phyloP scores from a whole-genome alignment of 495 filamentous ascomycete genomes.

The Lasiosphaeriaceae sp. region DNA sequence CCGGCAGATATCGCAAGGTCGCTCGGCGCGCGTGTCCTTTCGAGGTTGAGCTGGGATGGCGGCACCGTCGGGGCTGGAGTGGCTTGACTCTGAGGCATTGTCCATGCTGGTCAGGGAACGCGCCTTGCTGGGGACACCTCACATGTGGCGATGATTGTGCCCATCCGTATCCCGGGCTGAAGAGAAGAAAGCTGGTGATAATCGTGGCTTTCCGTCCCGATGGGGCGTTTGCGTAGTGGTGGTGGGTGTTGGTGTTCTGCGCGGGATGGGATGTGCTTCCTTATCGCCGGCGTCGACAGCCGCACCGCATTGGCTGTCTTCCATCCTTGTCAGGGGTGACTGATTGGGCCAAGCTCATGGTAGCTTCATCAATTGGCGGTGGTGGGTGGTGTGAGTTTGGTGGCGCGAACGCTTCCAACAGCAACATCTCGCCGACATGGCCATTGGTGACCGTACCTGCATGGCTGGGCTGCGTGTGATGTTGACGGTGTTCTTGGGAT shows the following conservation, averaged over 20 bases:
- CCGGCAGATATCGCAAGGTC: conserved; percentile 65
- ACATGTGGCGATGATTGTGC: background rate
- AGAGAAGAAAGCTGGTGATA: background rate
- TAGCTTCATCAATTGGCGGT: too few species aligned
- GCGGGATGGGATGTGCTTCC: background rate
- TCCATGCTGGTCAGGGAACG: conserved; percentile 12
- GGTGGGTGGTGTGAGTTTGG: too few species aligned
- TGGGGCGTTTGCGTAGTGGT: background rate
- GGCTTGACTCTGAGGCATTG: conserved; percentile 18
- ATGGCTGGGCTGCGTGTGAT: too few species aligned
- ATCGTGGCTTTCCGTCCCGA: background rate
- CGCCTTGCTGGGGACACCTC: background rate
- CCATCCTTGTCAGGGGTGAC: too few species aligned
- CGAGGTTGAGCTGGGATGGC: conserved; percentile 7
- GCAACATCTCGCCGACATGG: too few species aligned
- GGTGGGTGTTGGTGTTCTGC: background rate
- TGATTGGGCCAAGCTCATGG: too few species aligned
- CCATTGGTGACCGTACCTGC: too few species aligned
- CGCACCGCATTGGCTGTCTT: too few species aligned
- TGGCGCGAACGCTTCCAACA: too few species aligned
- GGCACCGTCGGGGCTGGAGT: conserved; percentile 20
- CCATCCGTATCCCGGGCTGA: too few species aligned
- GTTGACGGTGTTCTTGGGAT: too few species aligned
- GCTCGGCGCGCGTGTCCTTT: conserved; percentile 17
- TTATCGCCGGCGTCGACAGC: too few species aligned